Conservation (phyloP, 148 eudicot species). For the Heliamphora exappendiculata region DNA sequence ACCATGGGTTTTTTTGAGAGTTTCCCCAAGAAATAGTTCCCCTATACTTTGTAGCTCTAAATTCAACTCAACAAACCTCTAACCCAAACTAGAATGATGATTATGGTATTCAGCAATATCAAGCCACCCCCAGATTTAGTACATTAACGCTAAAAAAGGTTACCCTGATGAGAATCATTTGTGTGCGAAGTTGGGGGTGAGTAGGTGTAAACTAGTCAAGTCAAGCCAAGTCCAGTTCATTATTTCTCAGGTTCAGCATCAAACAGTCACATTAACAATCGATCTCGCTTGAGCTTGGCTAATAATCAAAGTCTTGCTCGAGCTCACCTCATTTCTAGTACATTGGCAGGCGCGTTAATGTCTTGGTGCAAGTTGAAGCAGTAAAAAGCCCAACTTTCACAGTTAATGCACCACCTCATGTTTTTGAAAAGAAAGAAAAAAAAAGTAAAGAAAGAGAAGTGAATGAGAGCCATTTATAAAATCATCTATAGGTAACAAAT, state of each 20-base stretch:
- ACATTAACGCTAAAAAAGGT: neutral
- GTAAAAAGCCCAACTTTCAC: neutral
- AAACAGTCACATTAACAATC: neutral
- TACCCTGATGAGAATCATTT: neutral
- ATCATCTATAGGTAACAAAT: neutral
- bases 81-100: neutral
- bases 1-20: no score
- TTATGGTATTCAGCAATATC: neutral
- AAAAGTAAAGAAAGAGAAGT: neutral
- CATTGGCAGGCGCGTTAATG: neutral
- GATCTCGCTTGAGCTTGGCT: neutral
- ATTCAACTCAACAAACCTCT: neutral
- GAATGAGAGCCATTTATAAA: neutral
- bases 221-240: neutral
- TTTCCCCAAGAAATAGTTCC: neutral
- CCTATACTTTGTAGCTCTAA: neutral
- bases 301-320: neutral
- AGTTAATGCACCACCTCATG: neutral
- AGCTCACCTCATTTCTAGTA: neutral
- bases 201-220: neutral
- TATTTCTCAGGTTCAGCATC: neutral
- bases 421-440: no score
- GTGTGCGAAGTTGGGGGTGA: neutral
- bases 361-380: neutral
- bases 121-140: neutral